These are phyloP conservation scores for Cercospora sesami DNA, from an alignment of 2,329 filamentous ascomycete genomes.

Conservation along the genomic window DNA sequence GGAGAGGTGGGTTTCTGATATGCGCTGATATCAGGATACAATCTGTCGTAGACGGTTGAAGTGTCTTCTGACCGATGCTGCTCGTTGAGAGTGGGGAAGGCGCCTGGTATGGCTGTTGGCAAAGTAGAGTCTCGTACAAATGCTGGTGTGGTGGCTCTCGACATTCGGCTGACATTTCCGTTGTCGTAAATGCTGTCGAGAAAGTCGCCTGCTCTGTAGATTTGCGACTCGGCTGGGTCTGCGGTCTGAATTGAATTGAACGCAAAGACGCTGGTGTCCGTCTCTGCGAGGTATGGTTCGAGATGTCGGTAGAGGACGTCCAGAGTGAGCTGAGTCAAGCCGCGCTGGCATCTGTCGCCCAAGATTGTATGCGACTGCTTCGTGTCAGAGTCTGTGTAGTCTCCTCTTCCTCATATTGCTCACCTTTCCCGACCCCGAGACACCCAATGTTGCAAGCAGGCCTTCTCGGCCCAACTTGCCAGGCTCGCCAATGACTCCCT, in stretches of 20 bases:
- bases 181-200: conserved; percentile 78
- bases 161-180: conserved; percentile 47
- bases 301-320: conserved; percentile 87
- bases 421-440: conserved; percentile 96
- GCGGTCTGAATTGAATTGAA: conserved; percentile 73
- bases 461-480: conserved; percentile 83
- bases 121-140: conserved; percentile 42
- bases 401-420: neutral
- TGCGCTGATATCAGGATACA: conserved; percentile 36
- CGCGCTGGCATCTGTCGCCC: conserved; percentile 80
- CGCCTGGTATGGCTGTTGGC: conserved; percentile 28
- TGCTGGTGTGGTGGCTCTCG: conserved; percentile 50
- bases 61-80: conserved; percentile 24
- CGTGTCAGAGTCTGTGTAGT: conserved; percentile 13
- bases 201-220: conserved; percentile 73
- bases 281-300: conserved; percentile 67
- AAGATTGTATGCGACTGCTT: conserved; percentile 89
- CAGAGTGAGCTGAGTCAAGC: conserved; percentile 85
- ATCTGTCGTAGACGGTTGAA: conserved; percentile 35
- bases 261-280: conserved; percentile 56
- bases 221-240: conserved; percentile 76
- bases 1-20: conserved; percentile 27
- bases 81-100: conserved; percentile 31
- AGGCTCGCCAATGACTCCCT: conserved; percentile 73
- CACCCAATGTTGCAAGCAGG: conserved; percentile 84